Conservation (phyloP, 768 basidiomycete genomes). For the Vararia minispora region DNA sequence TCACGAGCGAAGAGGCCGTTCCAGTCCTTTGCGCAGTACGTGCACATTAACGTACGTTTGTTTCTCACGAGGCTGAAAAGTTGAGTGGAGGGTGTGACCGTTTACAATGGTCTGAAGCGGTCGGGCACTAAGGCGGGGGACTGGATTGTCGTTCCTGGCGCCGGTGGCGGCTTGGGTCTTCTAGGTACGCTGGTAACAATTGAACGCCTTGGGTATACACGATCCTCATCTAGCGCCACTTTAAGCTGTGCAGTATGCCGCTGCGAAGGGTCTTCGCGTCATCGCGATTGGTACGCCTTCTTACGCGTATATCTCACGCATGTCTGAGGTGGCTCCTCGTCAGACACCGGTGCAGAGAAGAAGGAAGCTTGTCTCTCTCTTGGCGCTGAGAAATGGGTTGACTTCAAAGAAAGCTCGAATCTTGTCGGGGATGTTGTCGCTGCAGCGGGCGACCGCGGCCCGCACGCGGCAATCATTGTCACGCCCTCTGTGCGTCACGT, state of each 20-base stretch:
- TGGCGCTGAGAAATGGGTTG: constrained; percentile 33
- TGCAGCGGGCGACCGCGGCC: constrained; percentile 31
- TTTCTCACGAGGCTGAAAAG: neutral
- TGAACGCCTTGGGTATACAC: too few species aligned
- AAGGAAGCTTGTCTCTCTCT: constrained; percentile 24
- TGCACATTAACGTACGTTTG: neutral
- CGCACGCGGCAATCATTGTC: constrained; percentile 25
- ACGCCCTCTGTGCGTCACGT: constrained; percentile 13
- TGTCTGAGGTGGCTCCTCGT: too few species aligned
- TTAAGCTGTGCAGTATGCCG: constrained; percentile 35
- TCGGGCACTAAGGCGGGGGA: constrained; percentile 25
- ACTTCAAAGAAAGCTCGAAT: constrained; percentile 33
- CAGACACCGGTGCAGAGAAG: constrained; percentile 34
- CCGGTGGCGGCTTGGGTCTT: constrained; percentile 32
- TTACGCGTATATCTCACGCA: neutral
- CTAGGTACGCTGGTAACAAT: constrained; percentile 17
- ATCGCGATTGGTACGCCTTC: constrained; percentile 27
- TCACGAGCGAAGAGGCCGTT: constrained; percentile 30
- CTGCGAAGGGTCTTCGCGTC: constrained; percentile 29
- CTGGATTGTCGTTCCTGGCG: constrained; percentile 29
- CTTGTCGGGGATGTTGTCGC: constrained; percentile 27
- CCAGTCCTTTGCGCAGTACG: constrained; percentile 33
- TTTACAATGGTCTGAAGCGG: constrained; percentile 34
- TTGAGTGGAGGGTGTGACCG: constrained; percentile 27
- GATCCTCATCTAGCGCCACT: neutral